Base-by-base conservation (phyloP, 768 basidiomycete species). In the Lentinus tigrinus region DNA sequence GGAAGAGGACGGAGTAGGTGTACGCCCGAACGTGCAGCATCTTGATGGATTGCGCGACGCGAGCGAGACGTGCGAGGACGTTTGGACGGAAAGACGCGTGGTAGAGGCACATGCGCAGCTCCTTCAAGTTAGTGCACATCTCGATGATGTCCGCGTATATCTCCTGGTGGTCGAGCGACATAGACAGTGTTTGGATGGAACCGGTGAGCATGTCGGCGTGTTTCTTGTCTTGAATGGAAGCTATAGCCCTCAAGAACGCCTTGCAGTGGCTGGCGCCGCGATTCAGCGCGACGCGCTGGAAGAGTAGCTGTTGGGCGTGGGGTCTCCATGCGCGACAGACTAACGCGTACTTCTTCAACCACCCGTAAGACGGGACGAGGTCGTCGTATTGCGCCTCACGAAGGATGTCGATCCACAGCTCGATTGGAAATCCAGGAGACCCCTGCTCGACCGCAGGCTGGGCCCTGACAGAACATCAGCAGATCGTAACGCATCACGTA, bases 101-200 rank as follows among this genome's bases (percentile, higher is more conserved):
- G 47, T 56, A 56, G 38, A 56, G 40, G 47, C 39, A 43, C 38
- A 56, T 26, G 27, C 49, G 48, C 40, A 56, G 28, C 28, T 56
- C 55, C 38, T 47, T 47, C 28, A 57, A 48, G 23, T n/a, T n/a
- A 11, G 56, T 38, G 40, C 48, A 50, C 11, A 57, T 40, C n/a
- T 36, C 23, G 7, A 49, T 24, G 23, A 49, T 31, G 42, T 27
- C 40, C 16, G 48, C 28, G 40, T 57, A 57, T 39, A 57, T 51
- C 40, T 43, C 40, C 40, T 57, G 56, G 56, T 57, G 56, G 56
- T 57, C 56, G 48, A 57, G 50, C 38, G 50, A 38, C 56, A 57
- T 57, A 3, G 48, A 43, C 2, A 57, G 19, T 4, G 47, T 50
- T 21, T 31, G 48, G n/a, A 57, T 48, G 4, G 56, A 31, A 13